Evolutionary conservation across 805 yeast genomes (phyloP), one percentile per base, ranked within the genome.

Genomic region (Yamadazyma akitaensis): DNA sequence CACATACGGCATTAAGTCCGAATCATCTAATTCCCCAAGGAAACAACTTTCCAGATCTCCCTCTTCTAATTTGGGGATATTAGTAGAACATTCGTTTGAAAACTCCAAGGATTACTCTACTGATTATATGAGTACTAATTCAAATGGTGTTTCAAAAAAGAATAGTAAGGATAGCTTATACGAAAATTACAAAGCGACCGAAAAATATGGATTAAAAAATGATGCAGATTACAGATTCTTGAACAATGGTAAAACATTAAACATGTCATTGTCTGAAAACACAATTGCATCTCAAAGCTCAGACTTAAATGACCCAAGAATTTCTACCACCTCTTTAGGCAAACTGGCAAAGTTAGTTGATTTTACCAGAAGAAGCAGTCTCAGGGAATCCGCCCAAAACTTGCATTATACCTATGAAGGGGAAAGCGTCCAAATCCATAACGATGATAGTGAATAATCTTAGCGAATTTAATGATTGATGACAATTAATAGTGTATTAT

Each of bases 271-370:
- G 25, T 59, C 64, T 4, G 51, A 57, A 8, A 51, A 56, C 31
- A 61, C 68, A 8, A 34, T 59, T 8, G 51, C 48, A 3, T 56
- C 61, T 3, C 35, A 34, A 14, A 45, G 25, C 16, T 45, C 59
- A 6, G 44, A 43, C 48, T 25, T 38, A 8, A 47, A 44, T 19
- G 44, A 45, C 32, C 44, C 50, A 13, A 48, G 53, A 38, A 44
- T 50, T 16, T 51, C 62, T 9, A 51, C 38, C 36, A 31, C 57
- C 10, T 54, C 61, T 1, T 45, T 54, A 26, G 59, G 59, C 39
- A 56, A 52, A 32, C 62, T 62, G 38, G 76, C 77, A 11, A 75
- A 76, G 55, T 60, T 75, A 44, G 78, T 76, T 35, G 74, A 75
- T 40, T 75, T 76, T 49, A 73, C 77, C 4, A 61, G 78, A 51